Evolutionary conservation across 306 rosid genomes (phyloP), one percentile per base, ranked within the genome.

Genomic region (Malus asiatica): DNA sequence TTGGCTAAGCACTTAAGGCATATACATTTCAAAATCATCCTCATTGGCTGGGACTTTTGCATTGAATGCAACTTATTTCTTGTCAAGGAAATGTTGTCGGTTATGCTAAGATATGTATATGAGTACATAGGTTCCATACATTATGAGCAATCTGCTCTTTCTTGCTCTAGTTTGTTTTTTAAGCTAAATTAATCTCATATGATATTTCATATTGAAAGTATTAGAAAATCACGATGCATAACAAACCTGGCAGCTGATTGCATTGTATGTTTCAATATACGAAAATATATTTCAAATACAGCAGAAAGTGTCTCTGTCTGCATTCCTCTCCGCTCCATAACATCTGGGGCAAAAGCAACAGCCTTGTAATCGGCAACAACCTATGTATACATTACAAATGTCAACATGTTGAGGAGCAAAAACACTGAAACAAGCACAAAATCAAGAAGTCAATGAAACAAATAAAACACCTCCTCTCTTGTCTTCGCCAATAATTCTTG

Each of bases 311-410:
- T 88, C 76, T 90, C 90, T 45, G 99, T 77, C 82, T 96, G 98
- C 91, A 88, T 92, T 71, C 81, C 87, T 86, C 87, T 87, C 86
- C 64, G 84, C 88, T 89, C 97, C 69, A 32, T 60, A 53, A 81
- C 83, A 87, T 96, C 98, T 29, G 85, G 89, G 20, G 92, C 80
- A 76, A 89, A 88, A 57, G 96, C 88, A 68, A 84, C 99, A 76
- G 98, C 88, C 90, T 89, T 96, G 86, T 96, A 96, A 79, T 92
- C 98, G 66, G 99, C 98, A 82, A 82, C 90, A 80, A 96, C 98
- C 99, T 92, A 76, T 71, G 68, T 11, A 79, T 77, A 78, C 80
- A 82, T 59, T 55, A 72, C 33, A 60, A 65, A 18, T 48, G 51
- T 70, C 76, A 57, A 42, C 66, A 73, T 69, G 30, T 60, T 64